A percentile compares a stretch with the other conserved stretches of the same genome.
These are phyloP conservation scores for Penicillium corylophilum DNA, from an alignment of 2,329 filamentous ascomycete species.

Conservation along the genomic window DNA sequence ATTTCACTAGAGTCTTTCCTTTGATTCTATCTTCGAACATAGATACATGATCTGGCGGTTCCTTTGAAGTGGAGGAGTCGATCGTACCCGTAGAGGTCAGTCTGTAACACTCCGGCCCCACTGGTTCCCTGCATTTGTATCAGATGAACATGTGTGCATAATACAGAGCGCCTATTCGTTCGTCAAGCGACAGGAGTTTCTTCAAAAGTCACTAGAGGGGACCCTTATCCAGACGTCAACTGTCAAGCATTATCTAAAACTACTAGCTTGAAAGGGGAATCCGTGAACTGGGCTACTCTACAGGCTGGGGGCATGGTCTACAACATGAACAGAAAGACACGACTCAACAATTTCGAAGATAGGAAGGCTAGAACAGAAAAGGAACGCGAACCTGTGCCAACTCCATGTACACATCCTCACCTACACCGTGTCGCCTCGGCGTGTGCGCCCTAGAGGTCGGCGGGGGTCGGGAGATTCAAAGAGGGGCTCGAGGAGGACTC, in stretches of 20 bases:
- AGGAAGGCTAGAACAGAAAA: conserved; percentile 22
- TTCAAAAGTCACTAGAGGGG: neutral
- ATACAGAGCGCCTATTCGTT: neutral
- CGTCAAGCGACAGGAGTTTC: neutral
- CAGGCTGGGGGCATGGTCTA: too few species aligned
- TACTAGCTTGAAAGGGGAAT: neutral
- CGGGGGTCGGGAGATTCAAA: neutral
- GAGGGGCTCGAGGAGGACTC: neutral
- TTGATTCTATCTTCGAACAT: neutral
- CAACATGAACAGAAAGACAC: neutral
- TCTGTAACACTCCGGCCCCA: neutral
- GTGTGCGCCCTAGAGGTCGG: neutral
- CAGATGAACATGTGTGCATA: neutral
- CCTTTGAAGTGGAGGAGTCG: neutral
- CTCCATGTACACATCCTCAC: conserved; percentile 21
- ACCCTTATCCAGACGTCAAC: neutral
- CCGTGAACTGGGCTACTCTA: neutral
- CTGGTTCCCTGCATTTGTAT: neutral
- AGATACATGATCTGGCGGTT: neutral
- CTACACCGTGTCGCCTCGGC: conserved; percentile 12
- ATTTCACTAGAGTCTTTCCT: neutral
- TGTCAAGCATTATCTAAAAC: neutral
- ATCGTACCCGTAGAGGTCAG: too few species aligned
- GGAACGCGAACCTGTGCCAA: conserved; percentile 21
- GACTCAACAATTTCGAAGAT: conserved; percentile 18